Conservation (phyloP, 495 filamentous ascomycete genomes). For the Clavariopsis aquatica region DNA sequence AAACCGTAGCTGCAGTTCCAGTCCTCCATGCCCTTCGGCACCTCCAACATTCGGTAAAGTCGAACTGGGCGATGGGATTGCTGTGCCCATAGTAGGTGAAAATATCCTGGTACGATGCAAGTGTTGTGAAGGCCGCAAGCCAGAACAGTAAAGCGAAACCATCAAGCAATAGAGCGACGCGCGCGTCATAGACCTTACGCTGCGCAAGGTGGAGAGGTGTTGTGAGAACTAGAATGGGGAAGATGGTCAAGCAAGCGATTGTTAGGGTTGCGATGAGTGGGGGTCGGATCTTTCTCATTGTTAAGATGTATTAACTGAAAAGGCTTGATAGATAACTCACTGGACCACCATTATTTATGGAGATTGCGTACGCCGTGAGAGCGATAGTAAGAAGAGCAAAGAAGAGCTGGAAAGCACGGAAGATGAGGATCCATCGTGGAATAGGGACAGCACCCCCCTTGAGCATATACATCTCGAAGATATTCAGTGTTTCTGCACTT, state of each 20-base stretch:
- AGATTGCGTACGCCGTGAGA: conserved; percentile 27
- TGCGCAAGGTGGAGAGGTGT: conserved; percentile 27
- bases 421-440: conserved; percentile 33
- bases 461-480: conserved; percentile 20
- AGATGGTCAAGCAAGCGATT: conserved; percentile 27
- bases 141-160: conserved; percentile 25
- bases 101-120: conserved; percentile 29
- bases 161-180: conserved; percentile 28
- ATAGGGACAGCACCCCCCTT: conserved; percentile 26
- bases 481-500: too few relatives aligned
- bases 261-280: conserved; percentile 43
- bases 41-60: conserved; percentile 4
- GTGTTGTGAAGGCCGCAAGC: conserved; percentile 24
- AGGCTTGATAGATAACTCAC: conserved; percentile 9
- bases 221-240: conserved; percentile 30
- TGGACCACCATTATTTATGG: conserved; percentile 24
- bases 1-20: conserved; percentile 28
- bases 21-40: conserved; percentile 19
- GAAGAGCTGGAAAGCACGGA: conserved; percentile 30
- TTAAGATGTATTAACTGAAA: conserved; percentile 5
- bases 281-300: conserved; percentile 38
- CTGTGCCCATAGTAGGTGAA: conserved; percentile 18
- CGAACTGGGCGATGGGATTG: background rate
- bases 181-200: conserved; percentile 28
- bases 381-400: conserved; percentile 27